These are phyloP conservation scores for Penicillium digitatum DNA, from an alignment of 2,329 filamentous ascomycete species.

Conservation along the genomic window DNA sequence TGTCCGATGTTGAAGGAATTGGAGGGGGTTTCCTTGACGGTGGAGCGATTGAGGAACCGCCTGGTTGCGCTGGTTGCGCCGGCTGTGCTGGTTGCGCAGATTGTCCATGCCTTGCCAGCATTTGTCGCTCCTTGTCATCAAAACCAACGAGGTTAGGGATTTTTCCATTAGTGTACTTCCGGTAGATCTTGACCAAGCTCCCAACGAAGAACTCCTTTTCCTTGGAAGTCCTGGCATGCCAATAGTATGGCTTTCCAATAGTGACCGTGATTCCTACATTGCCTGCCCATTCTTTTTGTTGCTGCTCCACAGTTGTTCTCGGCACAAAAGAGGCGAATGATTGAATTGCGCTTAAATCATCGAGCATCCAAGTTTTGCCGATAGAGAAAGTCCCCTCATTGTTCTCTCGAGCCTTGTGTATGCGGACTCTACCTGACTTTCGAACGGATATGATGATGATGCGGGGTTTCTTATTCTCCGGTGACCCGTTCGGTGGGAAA, in stretches of 20 bases:
- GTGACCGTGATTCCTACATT: conserved; percentile 82
- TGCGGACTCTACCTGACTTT: conserved; percentile 84
- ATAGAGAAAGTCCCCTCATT: conserved; percentile 91
- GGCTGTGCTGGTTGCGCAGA: conserved; percentile 6
- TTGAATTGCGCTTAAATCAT: conserved; percentile 79
- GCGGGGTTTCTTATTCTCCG: conserved; percentile 77
- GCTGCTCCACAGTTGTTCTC: conserved; percentile 57
- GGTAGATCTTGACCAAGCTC: conserved; percentile 91
- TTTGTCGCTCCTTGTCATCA: conserved; percentile 70
- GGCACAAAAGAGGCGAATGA: conserved; percentile 66
- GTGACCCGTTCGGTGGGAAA: conserved; percentile 71
- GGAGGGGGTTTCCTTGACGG: conserved; percentile 25
- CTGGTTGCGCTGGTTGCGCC: conserved; percentile 1
- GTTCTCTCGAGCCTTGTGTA: conserved; percentile 98
- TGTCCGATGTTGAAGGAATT: conserved; percentile 11
- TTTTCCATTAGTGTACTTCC: conserved; percentile 89
- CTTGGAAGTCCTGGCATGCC: conserved; percentile 87
- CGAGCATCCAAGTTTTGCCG: conserved; percentile 95
- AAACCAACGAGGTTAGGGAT: conserved; percentile 78
- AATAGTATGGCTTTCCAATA: conserved; percentile 92
- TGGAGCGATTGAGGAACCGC: conserved; percentile 12
- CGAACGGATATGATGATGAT: conserved; percentile 91
- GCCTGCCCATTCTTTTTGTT: conserved; percentile 70
- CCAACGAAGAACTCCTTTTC: conserved; percentile 99
- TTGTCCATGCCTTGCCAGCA: conserved; percentile 58